Evolutionary conservation across 2,329 filamentous ascomycete species (phyloP).

Genomic region (Fusarium haematococcum): DNA sequence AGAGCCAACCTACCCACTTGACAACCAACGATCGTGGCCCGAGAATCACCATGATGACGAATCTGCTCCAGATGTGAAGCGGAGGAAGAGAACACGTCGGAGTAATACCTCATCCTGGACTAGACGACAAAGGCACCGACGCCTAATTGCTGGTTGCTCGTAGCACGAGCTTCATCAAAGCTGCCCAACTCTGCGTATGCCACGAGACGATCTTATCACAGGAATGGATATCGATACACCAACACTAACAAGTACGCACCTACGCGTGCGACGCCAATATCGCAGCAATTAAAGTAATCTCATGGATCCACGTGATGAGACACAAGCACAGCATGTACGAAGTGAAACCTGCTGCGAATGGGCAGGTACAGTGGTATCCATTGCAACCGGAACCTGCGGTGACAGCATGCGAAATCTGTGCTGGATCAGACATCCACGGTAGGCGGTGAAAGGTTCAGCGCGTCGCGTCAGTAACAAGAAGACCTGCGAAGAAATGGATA

Average conservation of each 20-base stretch:
- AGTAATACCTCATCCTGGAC: slow-evolving; percentile 8
- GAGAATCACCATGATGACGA: slow-evolving; percentile 18
- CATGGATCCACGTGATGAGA: background rate
- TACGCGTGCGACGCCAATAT: slow-evolving; percentile 6
- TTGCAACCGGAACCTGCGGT: slow-evolving; percentile 1
- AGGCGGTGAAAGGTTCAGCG: slow-evolving; percentile 20
- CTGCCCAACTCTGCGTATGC: background rate
- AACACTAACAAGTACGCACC: background rate
- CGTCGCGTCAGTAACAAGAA: background rate
- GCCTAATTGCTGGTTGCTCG: background rate
- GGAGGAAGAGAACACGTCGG: background rate
- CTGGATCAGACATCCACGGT: slow-evolving; percentile 7
- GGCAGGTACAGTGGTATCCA: background rate
- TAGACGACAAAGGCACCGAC: background rate
- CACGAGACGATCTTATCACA: background rate
- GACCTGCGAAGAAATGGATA: background rate
- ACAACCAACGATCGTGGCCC: slow-evolving; percentile 24
- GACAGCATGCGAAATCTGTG: background rate
- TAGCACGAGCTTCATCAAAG: background rate
- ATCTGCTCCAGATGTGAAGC: slow-evolving; percentile 1
- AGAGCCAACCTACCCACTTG: slow-evolving; percentile 21
- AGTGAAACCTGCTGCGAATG: slow-evolving; percentile 8
- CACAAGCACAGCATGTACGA: slow-evolving; percentile 36
- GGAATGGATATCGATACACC: background rate
- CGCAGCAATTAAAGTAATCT: slow-evolving; percentile 12